Conservation (phyloP, 495 filamentous ascomycete species). For the Neurospora sp. region DNA sequence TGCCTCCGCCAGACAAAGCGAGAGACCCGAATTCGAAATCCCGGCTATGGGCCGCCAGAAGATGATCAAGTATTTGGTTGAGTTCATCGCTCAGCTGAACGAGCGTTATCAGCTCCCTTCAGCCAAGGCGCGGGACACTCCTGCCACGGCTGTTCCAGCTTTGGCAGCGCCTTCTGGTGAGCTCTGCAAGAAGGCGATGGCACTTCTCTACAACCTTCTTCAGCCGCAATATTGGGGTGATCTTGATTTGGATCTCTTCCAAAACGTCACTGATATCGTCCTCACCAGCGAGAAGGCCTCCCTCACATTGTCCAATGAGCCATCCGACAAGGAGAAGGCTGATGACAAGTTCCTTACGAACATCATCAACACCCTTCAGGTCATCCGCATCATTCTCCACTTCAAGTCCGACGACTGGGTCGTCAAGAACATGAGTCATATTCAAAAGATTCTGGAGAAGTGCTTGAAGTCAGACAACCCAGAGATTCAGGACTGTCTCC, state of each 20-base stretch:
- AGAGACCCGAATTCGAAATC: conserved; percentile 59
- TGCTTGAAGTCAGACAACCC: conserved; percentile 74
- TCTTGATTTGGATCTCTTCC: conserved; percentile 81
- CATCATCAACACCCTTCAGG: conserved; percentile 85
- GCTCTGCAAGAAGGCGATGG: conserved; percentile 72
- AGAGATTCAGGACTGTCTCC: conserved; percentile 86
- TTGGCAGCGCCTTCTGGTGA: conserved; percentile 51
- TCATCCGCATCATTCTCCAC: conserved; percentile 77
- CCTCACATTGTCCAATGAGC: conserved; percentile 63
- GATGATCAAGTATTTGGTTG: conserved; percentile 85
- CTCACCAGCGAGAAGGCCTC: conserved; percentile 60
- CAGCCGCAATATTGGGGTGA: conserved; percentile 87
- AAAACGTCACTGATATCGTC: conserved; percentile 77
- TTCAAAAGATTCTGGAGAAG: conserved; percentile 89
- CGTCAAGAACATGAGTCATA: conserved; percentile 54
- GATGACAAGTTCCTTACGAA: conserved; percentile 70
- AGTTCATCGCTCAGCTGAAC: conserved; percentile 82
- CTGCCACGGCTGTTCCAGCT: conserved; percentile 34
- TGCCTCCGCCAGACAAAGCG: conserved; percentile 39
- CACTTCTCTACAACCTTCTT: conserved; percentile 75
- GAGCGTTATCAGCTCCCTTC: conserved; percentile 71
- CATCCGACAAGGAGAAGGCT: conserved; percentile 76
- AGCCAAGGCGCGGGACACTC: conserved; percentile 49
- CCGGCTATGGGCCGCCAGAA: conserved; percentile 55
- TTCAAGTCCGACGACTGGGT: conserved; percentile 87